These are phyloP conservation scores for Conringia planisiliqua DNA, from an alignment of 345 rosid species.

Conservation along the genomic window DNA sequence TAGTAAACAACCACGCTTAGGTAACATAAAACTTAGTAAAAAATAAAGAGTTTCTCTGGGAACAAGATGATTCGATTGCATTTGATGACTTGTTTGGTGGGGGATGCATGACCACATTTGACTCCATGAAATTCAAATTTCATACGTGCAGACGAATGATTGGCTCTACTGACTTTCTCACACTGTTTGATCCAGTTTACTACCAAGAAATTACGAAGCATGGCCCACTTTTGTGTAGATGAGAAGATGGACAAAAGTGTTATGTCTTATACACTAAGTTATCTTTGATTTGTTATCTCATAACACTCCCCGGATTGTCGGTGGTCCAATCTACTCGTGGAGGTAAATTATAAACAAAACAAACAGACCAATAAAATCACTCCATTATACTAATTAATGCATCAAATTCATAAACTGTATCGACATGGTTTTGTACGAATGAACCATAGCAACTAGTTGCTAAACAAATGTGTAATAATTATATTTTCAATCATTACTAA, in stretches of 20 bases:
- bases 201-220: background rate
- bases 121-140: background rate
- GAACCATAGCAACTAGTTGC: background rate
- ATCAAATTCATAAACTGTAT: background rate
- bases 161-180: background rate
- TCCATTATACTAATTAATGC: background rate
- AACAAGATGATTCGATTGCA: constrained; percentile 3
- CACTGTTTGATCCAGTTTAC: background rate
- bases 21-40: background rate
- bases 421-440: background rate
- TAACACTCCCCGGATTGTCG: background rate
- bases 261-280: background rate
- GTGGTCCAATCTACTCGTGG: background rate
- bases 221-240: background rate
- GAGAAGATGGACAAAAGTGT: background rate
- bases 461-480: background rate
- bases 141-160: background rate
- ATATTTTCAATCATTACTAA: background rate
- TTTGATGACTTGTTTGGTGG: constrained; percentile 14
- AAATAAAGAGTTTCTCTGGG: background rate
- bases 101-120: background rate
- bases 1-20: background rate
- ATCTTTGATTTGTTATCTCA: background rate
- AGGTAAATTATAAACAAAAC: background rate
- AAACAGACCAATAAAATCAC: too few relatives aligned